phyloP scores from a whole-genome alignment of 768 basidiomycete species.

The Psilocybe cubensis region DNA sequence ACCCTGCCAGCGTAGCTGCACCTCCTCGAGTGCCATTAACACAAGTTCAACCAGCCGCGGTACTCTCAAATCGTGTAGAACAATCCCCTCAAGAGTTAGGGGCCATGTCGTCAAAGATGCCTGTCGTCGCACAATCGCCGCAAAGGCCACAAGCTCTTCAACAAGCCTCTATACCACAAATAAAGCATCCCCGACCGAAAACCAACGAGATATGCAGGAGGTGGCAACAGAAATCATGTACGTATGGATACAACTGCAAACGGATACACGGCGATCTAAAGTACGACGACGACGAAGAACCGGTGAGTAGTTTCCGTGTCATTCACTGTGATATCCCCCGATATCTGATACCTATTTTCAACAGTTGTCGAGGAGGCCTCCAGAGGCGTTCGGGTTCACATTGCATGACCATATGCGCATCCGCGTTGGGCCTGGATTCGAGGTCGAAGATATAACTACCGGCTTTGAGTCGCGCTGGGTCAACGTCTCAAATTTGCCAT shows the following conservation, averaged over 20 bases:
- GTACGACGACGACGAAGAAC: conserved; percentile 31
- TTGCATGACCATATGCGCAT: conserved; percentile 61
- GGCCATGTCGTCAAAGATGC: too few relatives aligned
- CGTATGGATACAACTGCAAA: conserved; percentile 27
- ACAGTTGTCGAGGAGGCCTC: conserved; percentile 1
- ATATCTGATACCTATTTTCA: not conserved
- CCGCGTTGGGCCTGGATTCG: conserved; percentile 63
- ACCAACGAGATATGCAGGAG: conserved; percentile 25
- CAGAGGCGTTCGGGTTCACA: conserved; percentile 12
- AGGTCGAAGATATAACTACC: conserved; percentile 57
- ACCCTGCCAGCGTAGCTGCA: not conserved
- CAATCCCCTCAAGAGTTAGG: not conserved
- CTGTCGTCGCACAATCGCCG: not conserved
- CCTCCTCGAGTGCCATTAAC: not conserved
- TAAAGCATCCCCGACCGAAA: conserved; percentile 10
- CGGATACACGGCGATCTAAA: conserved; percentile 36
- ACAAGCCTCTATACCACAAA: not conserved
- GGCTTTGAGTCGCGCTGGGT: conserved; percentile 74
- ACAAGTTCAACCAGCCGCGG: not conserved
- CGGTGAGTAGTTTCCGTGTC: conserved; percentile 21
- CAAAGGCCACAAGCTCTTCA: not conserved
- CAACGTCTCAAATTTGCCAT: conserved; percentile 54
- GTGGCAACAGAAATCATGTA: conserved; percentile 32
- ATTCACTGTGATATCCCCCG: not conserved
- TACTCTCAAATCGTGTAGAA: not conserved